These are phyloP conservation scores for Sorghum bicolor DNA, from an alignment of 176 grass and related monocot genomes.

Conservation along the genomic window Sorghum_bicolor_NCBIv3 NC_012871.2:70939501-70940000, in stretches of 20 bases:
- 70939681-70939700: constrained; percentile 35
- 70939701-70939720: background rate
- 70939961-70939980: constrained; percentile 44
- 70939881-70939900: background rate
- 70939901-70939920: background rate
- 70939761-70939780: background rate
- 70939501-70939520: constrained; percentile 49
- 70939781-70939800: background rate
- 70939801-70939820: background rate
- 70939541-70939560: constrained; percentile 26
- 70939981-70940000: constrained; percentile 42
- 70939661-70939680: constrained; percentile 2
- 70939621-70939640: constrained; percentile 20
- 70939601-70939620: constrained; percentile 33
- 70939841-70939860: background rate
- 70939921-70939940: constrained; percentile 16
- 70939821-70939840: background rate
- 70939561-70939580: constrained; percentile 32
- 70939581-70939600: constrained; percentile 1
- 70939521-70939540: constrained; percentile 36
- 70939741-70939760: background rate
- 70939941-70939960: constrained; percentile 41
- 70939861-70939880: background rate
- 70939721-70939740: background rate
- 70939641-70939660: background rate